These are phyloP conservation scores for Chaetomium sp. DNA, from an alignment of 2,329 filamentous ascomycete genomes.

Conservation along the genomic window DNA sequence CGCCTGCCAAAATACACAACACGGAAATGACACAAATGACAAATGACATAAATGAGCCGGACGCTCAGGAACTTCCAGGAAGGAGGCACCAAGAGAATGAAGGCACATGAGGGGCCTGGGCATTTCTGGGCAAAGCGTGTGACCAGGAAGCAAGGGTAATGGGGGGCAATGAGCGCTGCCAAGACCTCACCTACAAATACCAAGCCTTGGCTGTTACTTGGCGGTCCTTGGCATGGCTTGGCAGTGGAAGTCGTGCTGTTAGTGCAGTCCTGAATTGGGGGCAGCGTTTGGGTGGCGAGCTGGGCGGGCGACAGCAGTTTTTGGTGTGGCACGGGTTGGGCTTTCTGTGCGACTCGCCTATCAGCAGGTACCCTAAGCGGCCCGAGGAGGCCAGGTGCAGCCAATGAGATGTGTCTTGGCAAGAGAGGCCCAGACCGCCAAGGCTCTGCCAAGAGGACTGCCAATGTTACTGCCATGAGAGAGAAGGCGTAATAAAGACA, in stretches of 20 bases:
- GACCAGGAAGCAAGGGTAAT: constrained; percentile 18
- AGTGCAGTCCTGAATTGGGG: constrained; percentile 1
- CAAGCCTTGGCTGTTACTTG: constrained; percentile 28
- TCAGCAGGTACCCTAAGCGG: constrained; percentile 20
- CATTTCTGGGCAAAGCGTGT: constrained; percentile 19
- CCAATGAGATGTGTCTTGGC: constrained; percentile 22
- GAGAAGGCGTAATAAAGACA: constrained; percentile 28
- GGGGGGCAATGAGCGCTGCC: constrained; percentile 17
- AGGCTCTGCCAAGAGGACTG: constrained; percentile 25
- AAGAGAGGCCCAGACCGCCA: constrained; percentile 30
- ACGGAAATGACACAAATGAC: too few species aligned
- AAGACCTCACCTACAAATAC: constrained; percentile 38
- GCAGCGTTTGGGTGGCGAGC: too few species aligned
- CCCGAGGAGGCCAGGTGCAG: constrained; percentile 8
- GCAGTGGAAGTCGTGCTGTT: constrained; percentile 20
- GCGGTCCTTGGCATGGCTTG: constrained; percentile 24
- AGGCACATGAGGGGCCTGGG: constrained; percentile 9
- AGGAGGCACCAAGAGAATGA: neutral
- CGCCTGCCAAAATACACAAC: too few species aligned
- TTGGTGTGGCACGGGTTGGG: too few species aligned
- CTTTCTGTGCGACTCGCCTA: neutral
- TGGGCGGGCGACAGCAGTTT: too few species aligned
- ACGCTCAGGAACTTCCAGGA: neutral
- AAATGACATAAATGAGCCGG: neutral
- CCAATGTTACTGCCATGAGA: constrained; percentile 24